These are phyloP conservation scores for Saprolegnia parasitica DNA, from an alignment of 352 stramenopile genomes.

Conservation along the genomic window DNA sequence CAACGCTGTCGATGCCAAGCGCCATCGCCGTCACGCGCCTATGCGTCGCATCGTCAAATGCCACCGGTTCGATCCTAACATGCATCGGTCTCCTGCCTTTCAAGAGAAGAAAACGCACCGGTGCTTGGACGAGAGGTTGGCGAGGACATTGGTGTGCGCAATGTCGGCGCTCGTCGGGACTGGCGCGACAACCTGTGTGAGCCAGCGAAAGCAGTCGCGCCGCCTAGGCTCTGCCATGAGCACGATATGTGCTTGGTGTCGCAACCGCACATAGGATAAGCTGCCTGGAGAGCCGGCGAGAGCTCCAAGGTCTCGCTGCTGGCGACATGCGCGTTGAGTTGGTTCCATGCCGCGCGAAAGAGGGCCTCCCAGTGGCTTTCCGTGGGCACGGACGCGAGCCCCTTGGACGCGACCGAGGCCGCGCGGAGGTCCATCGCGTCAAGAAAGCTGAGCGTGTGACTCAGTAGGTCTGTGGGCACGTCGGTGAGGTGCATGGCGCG, in stretches of 20 bases:
- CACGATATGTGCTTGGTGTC: background rate
- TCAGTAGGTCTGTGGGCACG: slow-evolving; percentile 3
- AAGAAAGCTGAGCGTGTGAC: slow-evolving; percentile 9
- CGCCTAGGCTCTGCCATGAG: background rate
- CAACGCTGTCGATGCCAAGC: slow-evolving; percentile 8
- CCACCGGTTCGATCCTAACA: slow-evolving; percentile 26
- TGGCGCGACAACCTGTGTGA: slow-evolving; percentile 22
- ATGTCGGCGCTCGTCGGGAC: slow-evolving; percentile 28
- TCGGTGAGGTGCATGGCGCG: background rate
- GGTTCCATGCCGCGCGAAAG: slow-evolving; percentile 19
- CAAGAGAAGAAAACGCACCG: slow-evolving; percentile 10
- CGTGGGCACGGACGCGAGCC: background rate
- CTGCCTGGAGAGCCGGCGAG: background rate
- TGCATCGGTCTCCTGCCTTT: background rate
- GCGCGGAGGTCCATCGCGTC: slow-evolving; percentile 23
- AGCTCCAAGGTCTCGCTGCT: background rate
- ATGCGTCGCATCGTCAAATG: slow-evolving; percentile 9
- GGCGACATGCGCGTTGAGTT: slow-evolving; percentile 10
- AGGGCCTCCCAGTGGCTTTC: slow-evolving; percentile 13
- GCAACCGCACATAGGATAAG: slow-evolving; percentile 8
- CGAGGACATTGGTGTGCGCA: slow-evolving; percentile 19
- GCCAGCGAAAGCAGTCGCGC: slow-evolving; percentile 22
- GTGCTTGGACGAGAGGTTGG: slow-evolving; percentile 17
- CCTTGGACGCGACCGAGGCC: slow-evolving; percentile 10
- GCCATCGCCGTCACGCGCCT: slow-evolving; percentile 15